A percentile compares a stretch with the other conserved stretches of the same genome.
Conservation (phyloP, 352 stramenopile species). For the Phytophthora ramorum region DNA sequence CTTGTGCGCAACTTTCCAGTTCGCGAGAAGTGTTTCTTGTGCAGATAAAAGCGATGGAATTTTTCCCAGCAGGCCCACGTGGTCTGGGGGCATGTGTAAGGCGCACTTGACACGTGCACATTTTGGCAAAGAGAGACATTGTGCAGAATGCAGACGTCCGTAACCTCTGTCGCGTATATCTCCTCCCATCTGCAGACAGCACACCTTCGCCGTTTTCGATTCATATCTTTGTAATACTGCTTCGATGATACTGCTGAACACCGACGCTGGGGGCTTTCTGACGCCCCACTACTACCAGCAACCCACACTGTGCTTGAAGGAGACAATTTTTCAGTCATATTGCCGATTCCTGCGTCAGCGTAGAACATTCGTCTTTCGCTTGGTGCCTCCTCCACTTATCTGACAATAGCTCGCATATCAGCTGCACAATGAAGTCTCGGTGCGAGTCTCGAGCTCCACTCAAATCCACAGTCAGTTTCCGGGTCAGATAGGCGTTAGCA, state of each 20-base stretch:
- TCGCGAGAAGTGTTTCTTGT: background rate
- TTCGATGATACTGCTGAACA: background rate
- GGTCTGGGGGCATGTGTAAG: background rate
- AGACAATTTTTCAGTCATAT: background rate
- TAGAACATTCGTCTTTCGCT: background rate
- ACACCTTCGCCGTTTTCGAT: background rate
- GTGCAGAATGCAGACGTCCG: background rate
- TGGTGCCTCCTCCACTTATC: slow-evolving; percentile 5
- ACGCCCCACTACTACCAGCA: background rate
- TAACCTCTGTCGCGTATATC: background rate
- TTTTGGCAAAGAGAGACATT: background rate
- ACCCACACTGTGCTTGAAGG: background rate
- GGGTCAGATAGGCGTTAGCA: background rate
- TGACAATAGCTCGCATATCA: background rate
- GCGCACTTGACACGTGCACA: background rate
- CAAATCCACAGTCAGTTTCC: background rate
- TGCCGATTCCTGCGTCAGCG: background rate
- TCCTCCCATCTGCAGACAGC: background rate
- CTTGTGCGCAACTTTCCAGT: background rate
- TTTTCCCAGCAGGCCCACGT: background rate
- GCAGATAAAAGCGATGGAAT: background rate
- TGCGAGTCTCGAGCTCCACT: background rate
- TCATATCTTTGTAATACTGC: background rate
- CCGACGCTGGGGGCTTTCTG: background rate
- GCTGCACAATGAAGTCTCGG: background rate